phyloP scores from a whole-genome alignment of 768 basidiomycete genomes.

The Mycena floridula region DNA sequence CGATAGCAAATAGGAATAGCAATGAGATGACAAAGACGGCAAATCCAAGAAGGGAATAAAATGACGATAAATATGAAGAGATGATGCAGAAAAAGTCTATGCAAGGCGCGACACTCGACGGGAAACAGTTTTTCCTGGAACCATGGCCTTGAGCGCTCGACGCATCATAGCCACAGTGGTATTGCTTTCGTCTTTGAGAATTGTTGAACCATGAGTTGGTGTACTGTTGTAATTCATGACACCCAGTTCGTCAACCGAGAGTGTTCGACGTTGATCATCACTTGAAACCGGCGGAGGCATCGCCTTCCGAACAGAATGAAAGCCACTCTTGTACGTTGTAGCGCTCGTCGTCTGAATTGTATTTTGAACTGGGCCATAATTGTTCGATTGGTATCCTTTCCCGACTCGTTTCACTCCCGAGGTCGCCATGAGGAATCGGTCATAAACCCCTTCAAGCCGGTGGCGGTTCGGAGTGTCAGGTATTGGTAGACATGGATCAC shows the following conservation, averaged over 20 bases:
- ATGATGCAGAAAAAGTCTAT: too few relatives aligned
- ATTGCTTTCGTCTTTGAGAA: conserved; percentile 40
- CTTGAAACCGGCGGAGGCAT: conserved; percentile 75
- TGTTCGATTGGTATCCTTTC: conserved; percentile 76
- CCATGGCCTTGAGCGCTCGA: conserved; percentile 73
- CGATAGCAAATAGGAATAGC: conserved; percentile 1
- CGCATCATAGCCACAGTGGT: conserved; percentile 52
- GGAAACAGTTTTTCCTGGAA: conserved; percentile 53
- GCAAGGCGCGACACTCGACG: conserved; percentile 40
- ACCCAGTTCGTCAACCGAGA: conserved; percentile 65
- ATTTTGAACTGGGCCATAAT: conserved; percentile 36
- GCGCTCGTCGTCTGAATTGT: conserved; percentile 17
- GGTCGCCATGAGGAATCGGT: conserved; percentile 78
- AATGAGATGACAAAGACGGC: not conserved
- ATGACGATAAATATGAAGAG: not conserved
- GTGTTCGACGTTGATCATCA: conserved; percentile 37
- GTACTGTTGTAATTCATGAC: conserved; percentile 33
- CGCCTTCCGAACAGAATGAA: conserved; percentile 41
- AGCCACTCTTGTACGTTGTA: conserved; percentile 26
- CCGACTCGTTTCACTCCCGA: conserved; percentile 76
- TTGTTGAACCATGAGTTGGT: conserved; percentile 16
- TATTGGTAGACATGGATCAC: conserved; percentile 32
- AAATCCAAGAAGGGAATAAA: not conserved
- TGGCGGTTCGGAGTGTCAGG: conserved; percentile 54
- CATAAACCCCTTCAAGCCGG: conserved; percentile 70